A percentile compares a stretch with the other conserved stretches of the same genome.
phyloP scores from a whole-genome alignment of 2,329 filamentous ascomycete species.

The Claviceps sp. region DNA sequence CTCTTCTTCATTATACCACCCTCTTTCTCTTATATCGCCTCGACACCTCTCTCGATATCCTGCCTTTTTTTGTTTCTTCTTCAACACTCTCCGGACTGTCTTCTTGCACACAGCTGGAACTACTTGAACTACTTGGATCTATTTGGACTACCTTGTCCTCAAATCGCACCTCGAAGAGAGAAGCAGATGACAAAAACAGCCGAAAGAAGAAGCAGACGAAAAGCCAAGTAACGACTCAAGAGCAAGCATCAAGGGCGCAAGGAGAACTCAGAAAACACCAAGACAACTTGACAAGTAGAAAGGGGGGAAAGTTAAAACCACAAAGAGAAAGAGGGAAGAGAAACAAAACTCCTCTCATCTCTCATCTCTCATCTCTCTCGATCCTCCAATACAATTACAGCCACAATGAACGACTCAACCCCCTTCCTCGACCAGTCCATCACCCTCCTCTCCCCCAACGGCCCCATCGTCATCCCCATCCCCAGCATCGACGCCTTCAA shows the following conservation, averaged over 20 bases:
- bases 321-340: no score
- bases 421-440: constrained; percentile 20
- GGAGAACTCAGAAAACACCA: no score
- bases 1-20: no score
- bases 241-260: no score
- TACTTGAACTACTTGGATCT: no score
- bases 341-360: no score
- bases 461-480: constrained; percentile 19
- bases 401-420: background rate
- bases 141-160: no score
- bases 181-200: background rate
- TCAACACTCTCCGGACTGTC: background rate
- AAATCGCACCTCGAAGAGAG: background rate
- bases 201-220: background rate
- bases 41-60: no score
- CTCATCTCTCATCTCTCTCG: background rate
- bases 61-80: background rate
- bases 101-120: no score
- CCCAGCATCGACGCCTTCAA: constrained; percentile 19
- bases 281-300: no score
- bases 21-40: no score
- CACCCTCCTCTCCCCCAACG: constrained; percentile 18
- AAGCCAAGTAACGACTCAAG: background rate
- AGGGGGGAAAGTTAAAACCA: no score
- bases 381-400: background rate